Conservation (phyloP, 2,329 filamentous ascomycete species). For the Sclerotinia nivalis region DNA sequence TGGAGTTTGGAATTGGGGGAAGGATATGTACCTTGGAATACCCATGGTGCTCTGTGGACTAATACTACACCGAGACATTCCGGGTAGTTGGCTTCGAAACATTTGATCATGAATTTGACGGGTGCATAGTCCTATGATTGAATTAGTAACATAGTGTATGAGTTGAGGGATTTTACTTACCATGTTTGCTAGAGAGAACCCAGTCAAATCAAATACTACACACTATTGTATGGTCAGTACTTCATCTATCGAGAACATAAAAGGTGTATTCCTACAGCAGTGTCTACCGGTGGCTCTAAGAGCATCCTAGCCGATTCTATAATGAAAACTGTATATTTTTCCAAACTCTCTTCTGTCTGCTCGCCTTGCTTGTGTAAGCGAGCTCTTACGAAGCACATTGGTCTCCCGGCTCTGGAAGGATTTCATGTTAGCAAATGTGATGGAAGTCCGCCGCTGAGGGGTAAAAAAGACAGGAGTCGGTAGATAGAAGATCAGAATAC, state of each 20-base stretch:
- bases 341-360: conserved; percentile 77
- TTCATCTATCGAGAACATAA: background rate
- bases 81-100: conserved; percentile 97
- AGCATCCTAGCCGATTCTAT: conserved; percentile 94
- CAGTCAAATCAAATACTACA: conserved; percentile 93
- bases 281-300: conserved; percentile 78
- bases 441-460: background rate
- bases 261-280: conserved; percentile 66
- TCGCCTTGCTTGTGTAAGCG: conserved; percentile 80
- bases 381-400: conserved; percentile 83
- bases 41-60: conserved; percentile 94
- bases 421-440: conserved; percentile 7
- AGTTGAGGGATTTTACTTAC: conserved; percentile 45
- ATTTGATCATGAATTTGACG: conserved; percentile 99
- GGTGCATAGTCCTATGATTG: conserved; percentile 76
- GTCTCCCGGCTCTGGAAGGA: conserved; percentile 59
- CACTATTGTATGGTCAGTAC: conserved; percentile 55
- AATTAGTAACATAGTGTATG: conserved; percentile 28
- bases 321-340: conserved; percentile 87
- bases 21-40: conserved; percentile 74
- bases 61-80: conserved; percentile 87
- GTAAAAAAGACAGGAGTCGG: background rate
- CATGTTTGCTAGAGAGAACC: conserved; percentile 95
- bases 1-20: background rate
- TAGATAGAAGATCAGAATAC: background rate